Conservation (phyloP, 805 yeast genomes). For the Hemisphaericaspora nanyangensis region DNA sequence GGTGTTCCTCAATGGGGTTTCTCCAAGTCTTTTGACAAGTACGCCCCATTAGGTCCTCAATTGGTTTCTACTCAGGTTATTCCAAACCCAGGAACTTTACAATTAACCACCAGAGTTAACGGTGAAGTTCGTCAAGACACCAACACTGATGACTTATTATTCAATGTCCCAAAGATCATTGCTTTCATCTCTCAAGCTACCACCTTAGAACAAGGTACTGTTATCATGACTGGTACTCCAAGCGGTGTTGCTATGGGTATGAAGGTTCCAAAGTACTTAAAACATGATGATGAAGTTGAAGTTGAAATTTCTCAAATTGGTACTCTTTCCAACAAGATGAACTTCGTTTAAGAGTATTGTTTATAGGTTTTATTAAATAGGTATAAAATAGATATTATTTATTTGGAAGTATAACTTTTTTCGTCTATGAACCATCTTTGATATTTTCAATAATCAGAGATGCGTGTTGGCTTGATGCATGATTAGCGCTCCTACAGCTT, state of each 20-base stretch:
- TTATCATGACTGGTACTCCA: constrained; percentile 57
- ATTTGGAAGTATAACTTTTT: not conserved
- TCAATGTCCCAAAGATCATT: constrained; percentile 39
- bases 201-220: constrained; percentile 50
- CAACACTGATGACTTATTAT: constrained; percentile 47
- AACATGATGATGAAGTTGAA: constrained; percentile 7
- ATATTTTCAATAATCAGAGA: no score
- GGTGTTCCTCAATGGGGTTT: constrained; percentile 48
- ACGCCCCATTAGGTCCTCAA: constrained; percentile 58
- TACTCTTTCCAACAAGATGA: constrained; percentile 8
- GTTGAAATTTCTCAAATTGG: constrained; percentile 8
- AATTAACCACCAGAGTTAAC: constrained; percentile 40
- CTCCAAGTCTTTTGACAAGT: constrained; percentile 53
- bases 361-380: not conserved
- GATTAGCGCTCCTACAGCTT: no score
- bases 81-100: constrained; percentile 28
- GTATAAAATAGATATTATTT: not conserved
- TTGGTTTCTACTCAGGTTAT: constrained; percentile 37
- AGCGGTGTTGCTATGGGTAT: constrained; percentile 50
- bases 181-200: constrained; percentile 49
- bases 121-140: constrained; percentile 46
- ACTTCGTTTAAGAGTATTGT: constrained; percentile 1
- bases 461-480: no score
- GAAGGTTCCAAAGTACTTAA: constrained; percentile 8
- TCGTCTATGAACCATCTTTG: not conserved